A percentile compares a stretch with the other conserved stretches of the same genome.
phyloP scores from a whole-genome alignment of 1,139 yeast species.

The Geotrichum citri-aurantii region DNA sequence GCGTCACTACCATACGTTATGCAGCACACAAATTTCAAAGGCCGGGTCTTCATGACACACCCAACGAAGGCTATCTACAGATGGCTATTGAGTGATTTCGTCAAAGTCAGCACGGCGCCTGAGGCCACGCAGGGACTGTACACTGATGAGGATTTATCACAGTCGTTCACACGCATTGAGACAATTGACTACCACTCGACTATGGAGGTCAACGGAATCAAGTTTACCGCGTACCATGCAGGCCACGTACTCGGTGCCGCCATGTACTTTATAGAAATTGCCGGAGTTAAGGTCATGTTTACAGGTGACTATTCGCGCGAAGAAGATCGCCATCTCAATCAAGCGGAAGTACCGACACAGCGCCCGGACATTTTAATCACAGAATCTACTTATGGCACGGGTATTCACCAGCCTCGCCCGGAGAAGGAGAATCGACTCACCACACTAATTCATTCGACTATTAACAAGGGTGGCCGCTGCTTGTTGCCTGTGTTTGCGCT shows the following conservation, averaged over 20 bases:
- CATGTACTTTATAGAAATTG: slow-evolving; percentile 92
- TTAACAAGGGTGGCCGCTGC: slow-evolving; percentile 86
- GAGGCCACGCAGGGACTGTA: slow-evolving; percentile 49
- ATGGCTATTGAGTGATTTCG: slow-evolving; percentile 92
- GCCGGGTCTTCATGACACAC: slow-evolving; percentile 97
- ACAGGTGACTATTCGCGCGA: slow-evolving; percentile 97
- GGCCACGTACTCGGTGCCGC: slow-evolving; percentile 99
- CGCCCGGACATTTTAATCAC: slow-evolving; percentile 87
- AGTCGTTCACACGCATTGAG: slow-evolving; percentile 84
- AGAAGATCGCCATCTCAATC: slow-evolving; percentile 88
- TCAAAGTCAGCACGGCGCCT: slow-evolving; percentile 67
- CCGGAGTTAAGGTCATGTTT: slow-evolving; percentile 80
- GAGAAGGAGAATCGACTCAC: slow-evolving; percentile 82
- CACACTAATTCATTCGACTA: slow-evolving; percentile 73
- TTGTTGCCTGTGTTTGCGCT: slow-evolving; percentile 91
- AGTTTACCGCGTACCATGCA: slow-evolving; percentile 97
- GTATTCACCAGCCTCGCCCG: slow-evolving; percentile 85
- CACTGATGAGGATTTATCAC: slow-evolving; percentile 83
- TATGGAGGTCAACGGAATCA: slow-evolving; percentile 84
- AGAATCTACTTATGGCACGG: slow-evolving; percentile 97
- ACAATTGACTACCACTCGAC: slow-evolving; percentile 95
- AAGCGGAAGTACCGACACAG: slow-evolving; percentile 89
- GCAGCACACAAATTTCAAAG: slow-evolving; percentile 93
- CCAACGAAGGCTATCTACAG: slow-evolving; percentile 97
- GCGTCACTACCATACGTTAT: slow-evolving; percentile 96